phyloP scores from a whole-genome alignment of 441 rosid species.

The Euphorbia schlechtendalii region DNA sequence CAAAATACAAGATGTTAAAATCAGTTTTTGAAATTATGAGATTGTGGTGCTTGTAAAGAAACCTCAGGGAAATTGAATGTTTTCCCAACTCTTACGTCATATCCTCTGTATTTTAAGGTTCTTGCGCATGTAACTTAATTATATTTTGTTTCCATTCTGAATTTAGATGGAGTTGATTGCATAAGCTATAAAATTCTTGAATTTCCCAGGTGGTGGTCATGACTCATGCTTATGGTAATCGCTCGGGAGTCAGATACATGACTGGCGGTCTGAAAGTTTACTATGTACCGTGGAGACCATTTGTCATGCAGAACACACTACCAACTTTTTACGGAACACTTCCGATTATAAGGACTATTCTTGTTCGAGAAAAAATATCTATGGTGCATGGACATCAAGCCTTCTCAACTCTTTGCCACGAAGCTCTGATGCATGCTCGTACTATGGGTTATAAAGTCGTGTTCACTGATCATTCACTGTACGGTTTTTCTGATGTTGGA shows the following conservation, averaged over 20 bases:
- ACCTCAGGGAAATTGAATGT: too few species aligned
- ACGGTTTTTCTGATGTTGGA: slow-evolving; percentile 92
- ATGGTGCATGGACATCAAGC: slow-evolving; percentile 97
- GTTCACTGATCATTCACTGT: slow-evolving; percentile 89
- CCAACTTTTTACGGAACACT: slow-evolving; percentile 73
- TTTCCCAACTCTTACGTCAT: too few species aligned
- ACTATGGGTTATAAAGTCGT: slow-evolving; percentile 91
- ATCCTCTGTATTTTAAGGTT: too few species aligned
- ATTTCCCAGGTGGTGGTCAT: slow-evolving; percentile 74
- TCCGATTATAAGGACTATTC: slow-evolving; percentile 69
- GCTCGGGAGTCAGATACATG: slow-evolving; percentile 83
- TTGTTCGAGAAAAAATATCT: slow-evolving; percentile 68
- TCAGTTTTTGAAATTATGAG: too few species aligned
- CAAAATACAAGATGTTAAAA: too few species aligned
- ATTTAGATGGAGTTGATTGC: slow-evolving; percentile 5
- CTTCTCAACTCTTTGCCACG: slow-evolving; percentile 95
- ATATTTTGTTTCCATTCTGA: not conserved
- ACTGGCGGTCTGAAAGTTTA: slow-evolving; percentile 80
- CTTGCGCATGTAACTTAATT: not conserved
- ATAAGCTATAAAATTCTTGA: slow-evolving; percentile 1
- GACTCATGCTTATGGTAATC: slow-evolving; percentile 94
- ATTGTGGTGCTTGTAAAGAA: too few species aligned
- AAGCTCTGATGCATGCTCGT: slow-evolving; percentile 90
- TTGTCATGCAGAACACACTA: slow-evolving; percentile 68
- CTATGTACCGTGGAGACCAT: slow-evolving; percentile 77